Conservation (phyloP, 2,329 filamentous ascomycete species). For the Blastomyces parvus region DNA sequence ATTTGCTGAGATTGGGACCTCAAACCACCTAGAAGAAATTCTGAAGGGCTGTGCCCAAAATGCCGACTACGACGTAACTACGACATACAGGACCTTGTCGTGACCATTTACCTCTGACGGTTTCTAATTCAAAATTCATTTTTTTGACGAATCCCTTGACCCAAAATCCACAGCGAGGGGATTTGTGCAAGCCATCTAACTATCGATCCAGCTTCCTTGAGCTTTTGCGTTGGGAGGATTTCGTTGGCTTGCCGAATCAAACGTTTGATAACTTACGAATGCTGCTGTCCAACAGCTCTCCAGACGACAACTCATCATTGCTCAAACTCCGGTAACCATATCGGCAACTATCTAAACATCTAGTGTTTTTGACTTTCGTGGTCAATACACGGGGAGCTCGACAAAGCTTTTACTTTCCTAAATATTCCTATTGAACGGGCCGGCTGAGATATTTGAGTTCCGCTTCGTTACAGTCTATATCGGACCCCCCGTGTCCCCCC, state of each 20-base stretch:
- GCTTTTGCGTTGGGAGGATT: neutral
- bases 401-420: neutral
- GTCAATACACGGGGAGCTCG: neutral
- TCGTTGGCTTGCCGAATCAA: neutral
- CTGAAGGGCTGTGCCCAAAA: neutral
- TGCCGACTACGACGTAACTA: neutral
- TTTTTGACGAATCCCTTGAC: neutral
- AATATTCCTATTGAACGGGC: neutral
- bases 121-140: neutral
- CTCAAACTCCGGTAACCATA: neutral
- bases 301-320: neutral
- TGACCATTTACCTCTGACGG: neutral
- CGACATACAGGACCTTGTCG: neutral
- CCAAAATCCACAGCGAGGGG: neutral
- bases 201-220: neutral
- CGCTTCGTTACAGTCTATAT: neutral
- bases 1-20: neutral
- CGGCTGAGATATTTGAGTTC: neutral
- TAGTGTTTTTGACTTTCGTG: neutral
- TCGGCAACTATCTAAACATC: neutral
- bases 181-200: neutral
- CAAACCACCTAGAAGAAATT: neutral
- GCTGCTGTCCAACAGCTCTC: neutral
- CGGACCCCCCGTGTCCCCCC: neutral
- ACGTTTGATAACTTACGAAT: neutral